Conservation (phyloP, 495 filamentous ascomycete species). For the Baudoinia panamericana region DNA sequence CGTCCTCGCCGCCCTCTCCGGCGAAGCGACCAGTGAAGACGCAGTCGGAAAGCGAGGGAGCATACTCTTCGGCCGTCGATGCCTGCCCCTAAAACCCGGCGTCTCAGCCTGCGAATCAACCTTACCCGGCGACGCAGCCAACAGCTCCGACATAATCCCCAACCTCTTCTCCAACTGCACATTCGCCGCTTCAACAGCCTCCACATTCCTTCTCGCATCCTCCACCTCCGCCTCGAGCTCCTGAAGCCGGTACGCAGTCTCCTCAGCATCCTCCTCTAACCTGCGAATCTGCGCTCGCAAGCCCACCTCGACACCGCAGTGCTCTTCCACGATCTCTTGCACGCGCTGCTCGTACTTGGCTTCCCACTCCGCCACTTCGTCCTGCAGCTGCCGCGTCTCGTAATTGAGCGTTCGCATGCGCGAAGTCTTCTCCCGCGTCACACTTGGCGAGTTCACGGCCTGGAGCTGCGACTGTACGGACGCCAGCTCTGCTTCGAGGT, state of each 20-base stretch:
- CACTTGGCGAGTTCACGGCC: conserved; percentile 17
- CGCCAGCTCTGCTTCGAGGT: conserved; percentile 18
- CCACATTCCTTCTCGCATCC: conserved; percentile 6
- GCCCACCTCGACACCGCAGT: conserved; percentile 8
- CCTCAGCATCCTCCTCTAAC: conserved; percentile 18
- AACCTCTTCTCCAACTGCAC: conserved; percentile 20
- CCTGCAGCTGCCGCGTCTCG: conserved; percentile 14
- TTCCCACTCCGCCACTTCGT: conserved; percentile 20
- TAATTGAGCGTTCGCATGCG: conserved; percentile 13
- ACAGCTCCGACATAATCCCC: conserved; percentile 19
- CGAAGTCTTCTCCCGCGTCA: conserved; percentile 14
- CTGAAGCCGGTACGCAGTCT: conserved; percentile 6
- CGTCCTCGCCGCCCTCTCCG: conserved; percentile 4
- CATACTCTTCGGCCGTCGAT: conserved; percentile 20
- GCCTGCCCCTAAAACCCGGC: conserved; percentile 1
- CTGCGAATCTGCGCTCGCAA: conserved; percentile 9
- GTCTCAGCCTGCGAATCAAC: conserved; percentile 15
- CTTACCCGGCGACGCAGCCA: conserved; percentile 19
- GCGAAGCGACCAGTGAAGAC: conserved; percentile 9
- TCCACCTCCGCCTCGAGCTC: conserved; percentile 16
- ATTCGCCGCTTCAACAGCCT: conserved; percentile 15
- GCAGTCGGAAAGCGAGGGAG: conserved; percentile 21
- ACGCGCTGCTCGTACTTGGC: conserved; percentile 18
- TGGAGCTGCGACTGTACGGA: conserved; percentile 15
- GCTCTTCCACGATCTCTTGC: conserved; percentile 17